phyloP scores from a whole-genome alignment of 129 eudicot genomes.

The Kitagawia praeruptora region DNA sequence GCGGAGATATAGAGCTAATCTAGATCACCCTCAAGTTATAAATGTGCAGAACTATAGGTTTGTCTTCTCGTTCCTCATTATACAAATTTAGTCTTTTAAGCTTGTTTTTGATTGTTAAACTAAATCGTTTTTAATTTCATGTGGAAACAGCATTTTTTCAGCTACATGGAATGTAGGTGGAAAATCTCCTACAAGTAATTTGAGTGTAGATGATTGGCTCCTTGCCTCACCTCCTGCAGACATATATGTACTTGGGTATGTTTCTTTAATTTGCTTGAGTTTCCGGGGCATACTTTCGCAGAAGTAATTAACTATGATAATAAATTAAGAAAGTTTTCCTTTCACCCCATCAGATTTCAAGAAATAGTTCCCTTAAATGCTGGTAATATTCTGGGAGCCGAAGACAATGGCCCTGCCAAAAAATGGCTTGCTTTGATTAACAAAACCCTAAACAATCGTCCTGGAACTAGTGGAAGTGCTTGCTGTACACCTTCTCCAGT shows the following conservation, averaged over 20 bases:
- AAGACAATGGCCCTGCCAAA: constrained; percentile 93
- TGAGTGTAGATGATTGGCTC: constrained; percentile 93
- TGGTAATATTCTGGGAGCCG: constrained; percentile 81
- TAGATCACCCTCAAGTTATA: constrained; percentile 80
- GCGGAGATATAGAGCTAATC: constrained; percentile 53
- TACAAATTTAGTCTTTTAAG: background rate
- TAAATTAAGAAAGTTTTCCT: background rate
- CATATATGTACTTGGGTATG: constrained; percentile 96
- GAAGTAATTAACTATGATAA: background rate
- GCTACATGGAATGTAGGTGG: constrained; percentile 99
- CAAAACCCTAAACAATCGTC: constrained; percentile 55
- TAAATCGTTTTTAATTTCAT: background rate
- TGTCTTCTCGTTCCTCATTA: constrained; percentile 4
- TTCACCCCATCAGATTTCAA: constrained; percentile 55
- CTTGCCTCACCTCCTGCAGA: constrained; percentile 95
- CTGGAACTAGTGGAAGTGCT: constrained; percentile 58
- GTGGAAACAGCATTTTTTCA: constrained; percentile 59
- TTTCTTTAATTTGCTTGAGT: background rate
- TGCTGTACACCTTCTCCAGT: constrained; percentile 56
- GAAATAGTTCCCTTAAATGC: constrained; percentile 93
- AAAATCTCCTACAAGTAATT: constrained; percentile 58
- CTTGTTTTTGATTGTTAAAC: background rate
- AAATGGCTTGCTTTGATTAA: constrained; percentile 66
- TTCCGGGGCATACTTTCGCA: background rate
- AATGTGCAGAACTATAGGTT: constrained; percentile 88